Base-by-base conservation (phyloP, 2,329 filamentous ascomycete genomes). In the Cladosporium sp. region DNA sequence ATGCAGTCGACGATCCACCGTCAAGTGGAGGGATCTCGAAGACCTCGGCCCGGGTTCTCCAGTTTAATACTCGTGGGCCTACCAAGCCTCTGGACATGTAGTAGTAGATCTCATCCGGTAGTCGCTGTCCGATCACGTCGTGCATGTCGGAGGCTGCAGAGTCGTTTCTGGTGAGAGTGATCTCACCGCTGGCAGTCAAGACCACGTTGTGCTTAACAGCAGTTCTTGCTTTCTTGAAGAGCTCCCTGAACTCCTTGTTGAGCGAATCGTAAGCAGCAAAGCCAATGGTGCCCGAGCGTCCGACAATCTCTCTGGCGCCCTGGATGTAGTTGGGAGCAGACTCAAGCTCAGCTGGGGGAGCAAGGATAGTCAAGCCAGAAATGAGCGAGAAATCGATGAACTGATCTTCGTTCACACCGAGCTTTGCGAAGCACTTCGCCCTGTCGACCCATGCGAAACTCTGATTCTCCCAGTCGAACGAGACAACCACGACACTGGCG, bases 101-200 rank as follows among this genome's bases (percentile, higher is more conserved):
- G 77, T 92, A 91, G 76, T 94, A 93, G 21, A 98, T 83, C 78
- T 99, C 95, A 48, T 93, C 88, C 0, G 95, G 93, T 5, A 99
- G 83, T 66, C 93, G 90, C 66, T 96, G 87, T n/a, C 93, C 93
- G 67, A 97, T 87, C 75, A 97, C 93, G 73, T 94, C 89, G 75
- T 96, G 91, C 70, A 95, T 89, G 75, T 98, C 93, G 54, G 85
- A 86, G 2, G 95, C 93, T 23, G 93, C 86, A 63, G 87, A 84
- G 8, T 91, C 89, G 63, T 84, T 85, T 71, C 93, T 89, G 72
- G 92, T 84, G 18, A 93, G 90, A 66, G 87, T 86, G 58, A 97
- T 85, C 72, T 90, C 88, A 48, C 95, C 95, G n/a, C 86, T 87
- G 63, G 87, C 84, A 36, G 89, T 87, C 69, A 97, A 88, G 73